These are phyloP conservation scores for Pseudocercospora musae DNA, from an alignment of 2,329 filamentous ascomycete species.

Conservation along the genomic window DNA sequence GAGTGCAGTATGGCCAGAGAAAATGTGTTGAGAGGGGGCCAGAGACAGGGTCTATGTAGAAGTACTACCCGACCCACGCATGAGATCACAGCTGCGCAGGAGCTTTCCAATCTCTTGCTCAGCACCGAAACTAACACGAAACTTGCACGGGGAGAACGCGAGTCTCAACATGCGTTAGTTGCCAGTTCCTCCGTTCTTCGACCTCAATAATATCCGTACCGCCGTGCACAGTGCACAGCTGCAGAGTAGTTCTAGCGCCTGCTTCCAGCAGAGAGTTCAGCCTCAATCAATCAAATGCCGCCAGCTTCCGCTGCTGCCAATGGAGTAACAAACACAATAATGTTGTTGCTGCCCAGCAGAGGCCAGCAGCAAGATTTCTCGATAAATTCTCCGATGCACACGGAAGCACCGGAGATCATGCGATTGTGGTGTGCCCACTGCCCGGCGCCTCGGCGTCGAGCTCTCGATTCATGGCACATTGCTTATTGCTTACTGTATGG, in stretches of 20 bases:
- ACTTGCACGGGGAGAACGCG: background rate
- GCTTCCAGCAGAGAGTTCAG: background rate
- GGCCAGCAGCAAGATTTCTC: no score
- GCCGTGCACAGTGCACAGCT: no score
- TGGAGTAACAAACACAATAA: background rate
- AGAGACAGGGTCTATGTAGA: background rate
- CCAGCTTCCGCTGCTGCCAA: background rate
- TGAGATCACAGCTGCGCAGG: background rate
- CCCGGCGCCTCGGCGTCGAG: background rate
- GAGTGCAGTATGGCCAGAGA: background rate
- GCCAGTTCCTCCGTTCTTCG: background rate
- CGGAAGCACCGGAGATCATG: background rate
- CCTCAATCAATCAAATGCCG: background rate
- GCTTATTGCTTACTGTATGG: no score
- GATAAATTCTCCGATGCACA: background rate
- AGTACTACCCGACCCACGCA: background rate
- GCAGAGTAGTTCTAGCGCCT: no score
- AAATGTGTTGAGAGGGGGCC: conserved; percentile 7
- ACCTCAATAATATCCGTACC: background rate
- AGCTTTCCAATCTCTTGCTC: background rate
- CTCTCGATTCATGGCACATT: background rate
- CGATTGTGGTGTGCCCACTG: background rate
- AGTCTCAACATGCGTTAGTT: background rate
- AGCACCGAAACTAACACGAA: background rate
- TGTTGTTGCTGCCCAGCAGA: no score